Percentiles rank a stretch among this genome's conserved stretches.
Conservation (phyloP, 192 early-diverging fungal genomes). For the Fimicolochytrium jonesii region DNA sequence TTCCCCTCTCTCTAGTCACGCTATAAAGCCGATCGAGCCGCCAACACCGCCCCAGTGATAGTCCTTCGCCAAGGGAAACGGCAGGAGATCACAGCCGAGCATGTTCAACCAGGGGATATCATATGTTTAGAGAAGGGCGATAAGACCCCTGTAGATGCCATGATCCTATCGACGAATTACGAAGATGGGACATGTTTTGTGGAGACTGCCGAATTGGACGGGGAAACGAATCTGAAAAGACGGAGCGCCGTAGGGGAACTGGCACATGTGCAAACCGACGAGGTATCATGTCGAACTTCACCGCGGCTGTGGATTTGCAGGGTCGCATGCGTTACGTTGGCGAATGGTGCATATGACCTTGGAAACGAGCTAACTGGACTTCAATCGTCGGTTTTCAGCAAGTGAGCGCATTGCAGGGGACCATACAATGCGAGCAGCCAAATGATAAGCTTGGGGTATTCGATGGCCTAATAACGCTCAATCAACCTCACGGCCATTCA, state of each 20-base stretch:
- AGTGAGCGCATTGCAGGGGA: not conserved
- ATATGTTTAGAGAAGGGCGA: constrained; percentile 49
- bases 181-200: constrained; percentile 56
- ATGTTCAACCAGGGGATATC: constrained; percentile 45
- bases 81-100: constrained; percentile 23
- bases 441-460: constrained; percentile 48
- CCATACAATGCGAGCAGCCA: constrained; percentile 49
- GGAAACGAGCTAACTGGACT: too few species aligned
- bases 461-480: constrained; percentile 38
- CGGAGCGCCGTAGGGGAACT: constrained; percentile 33
- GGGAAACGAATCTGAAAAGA: constrained; percentile 59
- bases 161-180: constrained; percentile 39
- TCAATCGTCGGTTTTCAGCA: not conserved
- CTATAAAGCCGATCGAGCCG: constrained; percentile 34
- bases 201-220: constrained; percentile 58
- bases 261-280: constrained; percentile 20
- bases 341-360: too few species aligned
- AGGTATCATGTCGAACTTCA: too few species aligned
- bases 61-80: constrained; percentile 33
- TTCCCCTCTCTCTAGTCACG: constrained; percentile 11
- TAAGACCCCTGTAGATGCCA: constrained; percentile 46
- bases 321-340: too few species aligned
- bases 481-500: not conserved
- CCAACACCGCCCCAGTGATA: constrained; percentile 26
- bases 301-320: too few species aligned